These are phyloP conservation scores for Oryza officinalis DNA, from an alignment of 176 grass and related monocot species.

Conservation along the genomic window DNA sequence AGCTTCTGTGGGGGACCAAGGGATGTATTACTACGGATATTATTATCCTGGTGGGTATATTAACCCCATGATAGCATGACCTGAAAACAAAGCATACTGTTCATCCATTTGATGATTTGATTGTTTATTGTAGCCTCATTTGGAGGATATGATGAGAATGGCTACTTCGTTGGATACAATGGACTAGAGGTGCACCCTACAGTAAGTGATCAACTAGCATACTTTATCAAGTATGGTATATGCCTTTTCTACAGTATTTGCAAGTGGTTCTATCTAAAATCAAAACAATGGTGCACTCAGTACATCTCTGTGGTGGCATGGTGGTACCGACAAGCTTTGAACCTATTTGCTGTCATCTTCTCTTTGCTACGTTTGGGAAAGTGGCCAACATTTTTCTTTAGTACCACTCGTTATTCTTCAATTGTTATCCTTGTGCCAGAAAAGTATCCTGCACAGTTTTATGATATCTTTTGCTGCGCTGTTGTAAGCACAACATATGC, in stretches of 20 bases:
- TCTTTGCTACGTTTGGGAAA: constrained; percentile 42
- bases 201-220: constrained; percentile 53
- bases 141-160: constrained; percentile 73
- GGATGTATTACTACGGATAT: constrained; percentile 76
- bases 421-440: constrained; percentile 26
- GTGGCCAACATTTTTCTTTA: constrained; percentile 19
- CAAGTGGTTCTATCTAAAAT: constrained; percentile 36
- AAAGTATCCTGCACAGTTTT: constrained; percentile 4
- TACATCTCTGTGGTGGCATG: constrained; percentile 29
- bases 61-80: background rate
- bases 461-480: background rate
- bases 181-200: constrained; percentile 61
- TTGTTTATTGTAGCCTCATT: constrained; percentile 45
- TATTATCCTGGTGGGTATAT: constrained; percentile 77
- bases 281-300: constrained; percentile 21
- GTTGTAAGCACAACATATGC: constrained; percentile 21
- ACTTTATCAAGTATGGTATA: constrained; percentile 22
- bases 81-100: constrained; percentile 2
- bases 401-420: constrained; percentile 30
- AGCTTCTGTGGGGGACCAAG: constrained; percentile 55
- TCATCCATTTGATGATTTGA: constrained; percentile 33
- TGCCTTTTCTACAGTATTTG: constrained; percentile 31
- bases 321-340: constrained; percentile 45
- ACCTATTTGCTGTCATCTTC: constrained; percentile 48
- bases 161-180: constrained; percentile 57